phyloP scores from a whole-genome alignment of 371 early-diverging fungal species.

The Apophysomyces trapeziformis region DNA sequence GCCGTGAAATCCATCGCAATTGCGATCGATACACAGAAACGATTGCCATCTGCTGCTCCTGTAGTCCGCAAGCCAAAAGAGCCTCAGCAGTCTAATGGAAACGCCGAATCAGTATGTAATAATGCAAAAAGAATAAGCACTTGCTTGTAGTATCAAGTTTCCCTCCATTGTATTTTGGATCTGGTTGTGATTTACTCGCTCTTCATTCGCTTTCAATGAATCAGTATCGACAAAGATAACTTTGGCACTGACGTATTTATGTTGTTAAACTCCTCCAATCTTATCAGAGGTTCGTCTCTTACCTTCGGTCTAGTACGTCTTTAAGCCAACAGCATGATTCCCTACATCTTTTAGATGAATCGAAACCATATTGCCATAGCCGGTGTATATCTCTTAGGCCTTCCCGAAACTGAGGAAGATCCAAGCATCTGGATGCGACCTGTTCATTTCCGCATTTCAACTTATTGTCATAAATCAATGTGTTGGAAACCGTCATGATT shows the following conservation, averaged over 20 bases:
- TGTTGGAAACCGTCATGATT: constrained; percentile 91
- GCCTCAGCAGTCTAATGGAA: constrained; percentile 52
- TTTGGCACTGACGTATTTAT: constrained; percentile 35
- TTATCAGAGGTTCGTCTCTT: constrained; percentile 14
- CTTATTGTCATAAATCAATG: constrained; percentile 81
- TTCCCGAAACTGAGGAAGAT: constrained; percentile 45
- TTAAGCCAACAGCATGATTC: constrained; percentile 67
- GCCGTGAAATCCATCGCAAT: constrained; percentile 62
- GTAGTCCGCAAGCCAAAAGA: constrained; percentile 68
- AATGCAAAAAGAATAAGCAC: neutral
- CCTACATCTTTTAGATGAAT: neutral
- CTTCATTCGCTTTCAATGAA: constrained; percentile 62
- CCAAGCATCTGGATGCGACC: constrained; percentile 61
- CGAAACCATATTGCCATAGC: constrained; percentile 1
- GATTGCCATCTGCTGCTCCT: constrained; percentile 71
- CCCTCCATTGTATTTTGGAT: constrained; percentile 79
- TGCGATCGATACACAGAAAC: constrained; percentile 91
- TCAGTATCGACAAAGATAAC: constrained; percentile 91
- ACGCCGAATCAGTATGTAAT: neutral
- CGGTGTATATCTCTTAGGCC: constrained; percentile 34
- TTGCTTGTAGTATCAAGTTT: constrained; percentile 57
- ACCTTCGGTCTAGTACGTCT: constrained; percentile 65
- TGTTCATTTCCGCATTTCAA: constrained; percentile 77
- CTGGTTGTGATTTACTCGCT: constrained; percentile 45
- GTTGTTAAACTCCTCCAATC: neutral